Base-by-base conservation (phyloP, 176 grass and related monocot species). In the sorghum (Sorghum bicolor) region DNA sequence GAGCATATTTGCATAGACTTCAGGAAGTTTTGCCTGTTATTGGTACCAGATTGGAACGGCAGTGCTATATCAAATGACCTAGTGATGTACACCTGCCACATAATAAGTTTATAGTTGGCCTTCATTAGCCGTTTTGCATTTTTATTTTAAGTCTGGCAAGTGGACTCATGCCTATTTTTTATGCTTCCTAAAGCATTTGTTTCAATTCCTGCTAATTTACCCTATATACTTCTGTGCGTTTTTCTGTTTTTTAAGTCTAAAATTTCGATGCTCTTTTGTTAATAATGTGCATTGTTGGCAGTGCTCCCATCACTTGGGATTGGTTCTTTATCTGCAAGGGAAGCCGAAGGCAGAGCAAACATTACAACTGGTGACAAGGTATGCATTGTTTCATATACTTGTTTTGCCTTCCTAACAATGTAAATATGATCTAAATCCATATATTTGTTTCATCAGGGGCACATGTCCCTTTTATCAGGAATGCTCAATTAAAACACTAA, bases 331-430 rank as follows among this genome's bases (percentile, higher is more conserved):
- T 94, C 91, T 94, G 75, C 91, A 53, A 97, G 94, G 80, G 94
- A 97, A 86, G 86, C 94, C 47, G 94, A 97, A 86, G 94, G 89
- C 65, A 88, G 91, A 89, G 80, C 85, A 70, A 97, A 97, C 70
- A 24, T 91, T 84, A 90, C 89, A 77, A 74, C 91, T 84, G 71
- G 84, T 64, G 91, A 97, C 63, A 97, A 97, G 91, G 94, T 97
- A 64, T 74, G 10, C 44, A 7, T 57, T 33, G 26, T 86, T 63
- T 73, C 48, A 48, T 86, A 31, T 50, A 67, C 13, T 34, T 77
- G 30, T 73, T 36, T 82, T 82, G 24, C 24, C 25, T 72, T 67
- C 13, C 17, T 33, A 72, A 64, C 55, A 60, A 24, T 60, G 22
- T 33, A 80, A 39, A 67, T 65, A 80, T 16, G 7, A 13, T 55